Conservation (phyloP, 1,139 yeast species). For the Taphrina deformans region DNA sequence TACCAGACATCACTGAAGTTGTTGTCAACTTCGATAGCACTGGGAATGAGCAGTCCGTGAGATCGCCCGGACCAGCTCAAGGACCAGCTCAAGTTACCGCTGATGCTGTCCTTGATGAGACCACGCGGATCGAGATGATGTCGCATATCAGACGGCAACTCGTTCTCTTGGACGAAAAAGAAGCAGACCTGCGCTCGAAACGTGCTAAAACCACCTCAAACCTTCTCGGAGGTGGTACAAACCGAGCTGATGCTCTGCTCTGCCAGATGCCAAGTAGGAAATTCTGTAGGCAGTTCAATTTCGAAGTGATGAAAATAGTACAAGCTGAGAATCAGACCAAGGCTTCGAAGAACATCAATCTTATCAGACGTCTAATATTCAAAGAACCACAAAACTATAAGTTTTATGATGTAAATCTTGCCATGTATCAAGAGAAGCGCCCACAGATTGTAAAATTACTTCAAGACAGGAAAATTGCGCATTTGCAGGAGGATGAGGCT, state of each 20-base stretch:
- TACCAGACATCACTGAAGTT: background rate
- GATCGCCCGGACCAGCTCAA: background rate
- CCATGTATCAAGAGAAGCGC: background rate
- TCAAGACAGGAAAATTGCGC: background rate
- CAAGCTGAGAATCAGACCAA: background rate
- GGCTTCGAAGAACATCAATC: background rate
- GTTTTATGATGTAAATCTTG: conserved; percentile 10
- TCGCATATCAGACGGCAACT: background rate
- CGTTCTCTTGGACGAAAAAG: background rate
- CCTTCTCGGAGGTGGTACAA: background rate
- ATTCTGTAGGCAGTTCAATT: background rate
- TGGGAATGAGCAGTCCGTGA: background rate
- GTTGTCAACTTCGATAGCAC: background rate
- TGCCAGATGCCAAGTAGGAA: background rate
- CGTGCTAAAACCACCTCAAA: background rate
- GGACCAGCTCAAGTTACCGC: background rate
- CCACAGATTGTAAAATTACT: conserved; percentile 1
- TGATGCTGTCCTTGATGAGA: background rate
- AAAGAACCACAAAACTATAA: conserved; percentile 12
- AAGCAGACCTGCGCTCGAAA: background rate
- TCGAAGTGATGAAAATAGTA: background rate
- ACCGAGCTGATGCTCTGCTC: background rate
- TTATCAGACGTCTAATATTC: conserved; percentile 3
- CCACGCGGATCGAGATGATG: background rate
- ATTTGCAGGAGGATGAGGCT: background rate